These are phyloP conservation scores for Chlamydomonas schloesseri DNA, from an alignment of 139 green algal genomes.

Conservation along the genomic window DNA sequence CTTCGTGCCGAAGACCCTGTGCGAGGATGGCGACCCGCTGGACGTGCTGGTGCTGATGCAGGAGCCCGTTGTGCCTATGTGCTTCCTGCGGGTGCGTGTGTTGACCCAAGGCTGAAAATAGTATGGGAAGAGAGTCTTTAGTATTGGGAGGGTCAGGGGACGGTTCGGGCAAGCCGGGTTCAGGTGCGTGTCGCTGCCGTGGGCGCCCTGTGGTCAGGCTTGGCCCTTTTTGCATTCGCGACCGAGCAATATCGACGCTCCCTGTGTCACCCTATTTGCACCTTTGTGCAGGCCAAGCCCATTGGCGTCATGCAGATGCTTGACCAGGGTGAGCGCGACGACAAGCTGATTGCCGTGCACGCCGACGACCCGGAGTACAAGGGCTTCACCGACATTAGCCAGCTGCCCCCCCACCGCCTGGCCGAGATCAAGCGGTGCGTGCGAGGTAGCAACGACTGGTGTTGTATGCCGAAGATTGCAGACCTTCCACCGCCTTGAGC, in stretches of 20 bases:
- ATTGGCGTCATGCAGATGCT: slow-evolving; percentile 98
- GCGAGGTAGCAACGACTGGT: not conserved
- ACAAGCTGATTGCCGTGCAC: slow-evolving; percentile 88
- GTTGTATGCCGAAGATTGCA: too few relatives aligned
- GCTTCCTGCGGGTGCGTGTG: slow-evolving; percentile 83
- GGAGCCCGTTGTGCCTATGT: slow-evolving; percentile 91
- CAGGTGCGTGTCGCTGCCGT: too few relatives aligned
- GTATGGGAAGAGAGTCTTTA: too few relatives aligned
- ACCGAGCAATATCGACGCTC: too few relatives aligned
- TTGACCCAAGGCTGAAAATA: too few relatives aligned
- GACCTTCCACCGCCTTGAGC: too few relatives aligned
- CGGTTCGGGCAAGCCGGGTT: too few relatives aligned
- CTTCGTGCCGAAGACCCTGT: slow-evolving; percentile 97
- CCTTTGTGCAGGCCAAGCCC: slow-evolving; percentile 53
- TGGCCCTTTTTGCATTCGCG: too few relatives aligned
- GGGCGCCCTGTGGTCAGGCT: too few relatives aligned
- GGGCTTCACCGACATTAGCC: slow-evolving; percentile 87
- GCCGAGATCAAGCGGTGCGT: slow-evolving; percentile 83
- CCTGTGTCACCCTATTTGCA: not conserved
- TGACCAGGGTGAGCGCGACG: slow-evolving; percentile 91
- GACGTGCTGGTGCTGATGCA: slow-evolving; percentile 96
- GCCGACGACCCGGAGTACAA: slow-evolving; percentile 95
- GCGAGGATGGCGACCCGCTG: slow-evolving; percentile 94
- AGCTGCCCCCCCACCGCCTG: slow-evolving; percentile 92
- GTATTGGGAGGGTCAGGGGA: too few relatives aligned